Percentiles rank a stretch among this genome's conserved stretches.
Evolutionary conservation across 192 early-diverging fungal species (phyloP).

Genomic region (Backusella luteola): DNA sequence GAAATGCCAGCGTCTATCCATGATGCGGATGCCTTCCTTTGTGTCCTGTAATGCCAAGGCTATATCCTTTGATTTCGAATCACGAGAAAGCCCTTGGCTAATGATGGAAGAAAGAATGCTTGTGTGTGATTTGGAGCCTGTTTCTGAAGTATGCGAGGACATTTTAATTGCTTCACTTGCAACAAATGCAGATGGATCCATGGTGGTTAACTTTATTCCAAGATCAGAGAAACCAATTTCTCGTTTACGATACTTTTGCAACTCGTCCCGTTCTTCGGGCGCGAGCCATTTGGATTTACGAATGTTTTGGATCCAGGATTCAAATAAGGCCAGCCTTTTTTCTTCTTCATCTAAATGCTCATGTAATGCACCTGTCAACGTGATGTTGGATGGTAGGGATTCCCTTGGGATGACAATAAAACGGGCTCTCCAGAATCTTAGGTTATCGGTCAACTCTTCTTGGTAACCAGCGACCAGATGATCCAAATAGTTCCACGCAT

Average conservation of each 20-base stretch:
- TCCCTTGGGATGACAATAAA: slow-evolving; percentile 89
- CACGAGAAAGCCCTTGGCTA: slow-evolving; percentile 22
- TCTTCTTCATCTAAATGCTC: slow-evolving; percentile 86
- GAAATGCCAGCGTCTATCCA: slow-evolving; percentile 87
- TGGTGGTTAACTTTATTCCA: slow-evolving; percentile 36
- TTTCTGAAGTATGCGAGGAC: not conserved
- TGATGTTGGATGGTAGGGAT: slow-evolving; percentile 48
- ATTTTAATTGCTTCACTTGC: slow-evolving; percentile 24
- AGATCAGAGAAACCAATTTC: slow-evolving; percentile 29
- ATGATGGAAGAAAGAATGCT: slow-evolving; percentile 19
- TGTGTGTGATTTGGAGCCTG: not conserved
- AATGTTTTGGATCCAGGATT: slow-evolving; percentile 80
- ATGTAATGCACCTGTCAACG: slow-evolving; percentile 50
- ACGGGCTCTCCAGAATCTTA: slow-evolving; percentile 86
- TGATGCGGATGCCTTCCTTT: slow-evolving; percentile 60
- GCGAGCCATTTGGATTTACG: slow-evolving; percentile 60
- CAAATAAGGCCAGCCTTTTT: slow-evolving; percentile 79
- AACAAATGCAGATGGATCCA: slow-evolving; percentile 41
- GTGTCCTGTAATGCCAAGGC: slow-evolving; percentile 72
- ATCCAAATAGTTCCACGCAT: slow-evolving; percentile 96
- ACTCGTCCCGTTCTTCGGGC: slow-evolving; percentile 40
- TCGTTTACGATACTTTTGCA: slow-evolving; percentile 35
- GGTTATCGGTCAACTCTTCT: slow-evolving; percentile 71
- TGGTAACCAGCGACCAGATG: slow-evolving; percentile 86
- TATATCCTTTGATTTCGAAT: slow-evolving; percentile 51